Conservation (phyloP, 2,329 filamentous ascomycete genomes). For the Cladophialophora bantiana region DNA sequence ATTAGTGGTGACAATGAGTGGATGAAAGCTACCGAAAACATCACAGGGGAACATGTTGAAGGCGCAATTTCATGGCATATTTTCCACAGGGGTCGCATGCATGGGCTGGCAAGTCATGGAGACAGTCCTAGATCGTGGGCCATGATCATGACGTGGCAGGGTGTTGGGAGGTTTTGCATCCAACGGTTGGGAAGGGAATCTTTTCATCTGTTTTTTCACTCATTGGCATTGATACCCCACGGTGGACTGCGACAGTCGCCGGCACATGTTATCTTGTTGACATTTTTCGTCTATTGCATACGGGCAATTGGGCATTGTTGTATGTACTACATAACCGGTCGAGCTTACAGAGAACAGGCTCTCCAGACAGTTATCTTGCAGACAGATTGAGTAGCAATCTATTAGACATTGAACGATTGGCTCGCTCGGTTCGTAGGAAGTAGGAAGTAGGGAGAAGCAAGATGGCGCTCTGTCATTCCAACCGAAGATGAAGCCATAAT, state of each 20-base stretch:
- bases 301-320: constrained; percentile 1
- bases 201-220: background rate
- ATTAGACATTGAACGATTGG: background rate
- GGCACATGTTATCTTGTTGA: background rate
- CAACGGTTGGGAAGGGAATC: background rate
- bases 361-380: background rate
- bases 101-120: background rate
- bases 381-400: constrained; percentile 13
- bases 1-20: background rate
- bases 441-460: too few species aligned
- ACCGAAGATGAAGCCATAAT: background rate
- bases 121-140: background rate
- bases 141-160: background rate
- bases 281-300: background rate
- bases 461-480: too few species aligned
- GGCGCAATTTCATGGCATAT: constrained; percentile 5
- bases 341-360: background rate
- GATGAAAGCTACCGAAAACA: background rate
- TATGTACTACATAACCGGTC: background rate
- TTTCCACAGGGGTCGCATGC: background rate
- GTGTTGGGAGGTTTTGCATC: background rate
- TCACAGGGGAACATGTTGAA: background rate
- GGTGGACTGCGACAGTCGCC: constrained; percentile 1
- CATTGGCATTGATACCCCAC: constrained; percentile 4
- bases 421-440: too few species aligned